These are phyloP conservation scores for Jimgerdemannia lactiflua DNA, from an alignment of 192 early-diverging fungal species.

Conservation along the genomic window DNA sequence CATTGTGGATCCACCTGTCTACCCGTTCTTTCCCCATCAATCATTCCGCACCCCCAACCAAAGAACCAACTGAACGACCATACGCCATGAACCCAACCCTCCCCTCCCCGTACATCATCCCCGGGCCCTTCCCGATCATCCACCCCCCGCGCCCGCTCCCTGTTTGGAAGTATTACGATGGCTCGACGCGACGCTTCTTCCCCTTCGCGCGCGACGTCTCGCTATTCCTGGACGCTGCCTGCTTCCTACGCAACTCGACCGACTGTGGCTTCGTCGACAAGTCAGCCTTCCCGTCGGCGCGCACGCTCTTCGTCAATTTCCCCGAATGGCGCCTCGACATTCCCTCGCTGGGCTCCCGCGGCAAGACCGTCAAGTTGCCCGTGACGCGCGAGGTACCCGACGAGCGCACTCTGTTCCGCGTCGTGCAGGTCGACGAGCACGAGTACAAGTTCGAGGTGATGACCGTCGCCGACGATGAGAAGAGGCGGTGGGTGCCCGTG, in stretches of 20 bases:
- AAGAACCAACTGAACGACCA: not conserved
- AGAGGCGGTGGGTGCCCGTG: not conserved
- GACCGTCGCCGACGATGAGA: not conserved
- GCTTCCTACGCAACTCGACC: not conserved
- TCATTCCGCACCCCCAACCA: not conserved
- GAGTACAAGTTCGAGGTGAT: not conserved
- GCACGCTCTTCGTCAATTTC: not conserved
- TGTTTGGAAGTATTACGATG: not conserved
- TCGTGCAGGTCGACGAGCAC: not conserved
- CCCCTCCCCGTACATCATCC: not conserved
- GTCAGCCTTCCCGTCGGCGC: not conserved
- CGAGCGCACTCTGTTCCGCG: not conserved
- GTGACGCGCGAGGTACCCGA: not conserved
- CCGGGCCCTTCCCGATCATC: not conserved
- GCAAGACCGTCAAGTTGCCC: not conserved
- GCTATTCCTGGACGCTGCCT: not conserved
- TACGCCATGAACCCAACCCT: not conserved
- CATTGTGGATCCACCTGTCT: no score
- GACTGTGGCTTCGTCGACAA: not conserved
- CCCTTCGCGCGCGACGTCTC: not conserved
- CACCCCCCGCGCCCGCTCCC: not conserved
- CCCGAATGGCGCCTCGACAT: not conserved
- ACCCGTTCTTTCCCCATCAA: no score
- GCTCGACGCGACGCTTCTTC: not conserved
- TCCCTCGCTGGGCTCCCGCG: not conserved